These are phyloP conservation scores for Cladosporium velox DNA, from an alignment of 2,329 filamentous ascomycete genomes.

Conservation along the genomic window DNA sequence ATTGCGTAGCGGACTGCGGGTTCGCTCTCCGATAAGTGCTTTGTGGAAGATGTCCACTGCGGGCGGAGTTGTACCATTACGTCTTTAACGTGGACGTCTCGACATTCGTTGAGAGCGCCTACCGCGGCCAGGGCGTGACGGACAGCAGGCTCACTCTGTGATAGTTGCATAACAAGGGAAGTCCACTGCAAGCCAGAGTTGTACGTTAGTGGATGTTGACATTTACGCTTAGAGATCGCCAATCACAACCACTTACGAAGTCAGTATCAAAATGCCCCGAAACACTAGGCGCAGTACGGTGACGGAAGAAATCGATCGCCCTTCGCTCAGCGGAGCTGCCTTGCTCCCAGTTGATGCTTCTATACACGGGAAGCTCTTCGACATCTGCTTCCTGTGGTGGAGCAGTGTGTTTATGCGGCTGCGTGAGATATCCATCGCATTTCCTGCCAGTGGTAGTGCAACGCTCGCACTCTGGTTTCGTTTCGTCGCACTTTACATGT, in stretches of 20 bases:
- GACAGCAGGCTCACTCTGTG: conserved; percentile 30
- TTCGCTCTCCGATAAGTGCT: conserved; percentile 29
- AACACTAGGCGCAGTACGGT: conserved; percentile 27
- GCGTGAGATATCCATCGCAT: conserved; percentile 57
- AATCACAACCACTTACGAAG: conserved; percentile 23
- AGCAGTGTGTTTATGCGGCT: conserved; percentile 67
- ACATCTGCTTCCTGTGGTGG: background rate
- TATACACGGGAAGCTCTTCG: background rate
- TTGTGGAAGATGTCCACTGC: conserved; percentile 28
- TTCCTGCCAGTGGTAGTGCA: conserved; percentile 13
- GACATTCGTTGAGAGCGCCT: conserved; percentile 27
- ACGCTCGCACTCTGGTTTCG: conserved; percentile 14
- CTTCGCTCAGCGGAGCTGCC: conserved; percentile 68
- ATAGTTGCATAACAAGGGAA: conserved; percentile 29
- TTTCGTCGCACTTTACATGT: conserved; percentile 64
- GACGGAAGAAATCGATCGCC: conserved; percentile 32
- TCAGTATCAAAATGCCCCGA: conserved; percentile 30
- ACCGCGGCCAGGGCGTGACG: conserved; percentile 32
- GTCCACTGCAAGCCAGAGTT: conserved; percentile 25
- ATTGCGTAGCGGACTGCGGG: conserved; percentile 33
- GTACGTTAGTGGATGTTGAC: background rate
- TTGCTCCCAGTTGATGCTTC: conserved; percentile 69
- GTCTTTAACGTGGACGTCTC: conserved; percentile 17
- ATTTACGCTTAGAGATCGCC: background rate
- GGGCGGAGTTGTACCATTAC: background rate